Evolutionary conservation across 805 yeast species (phyloP).

Genomic region (Yarrowia sp.): DNA sequence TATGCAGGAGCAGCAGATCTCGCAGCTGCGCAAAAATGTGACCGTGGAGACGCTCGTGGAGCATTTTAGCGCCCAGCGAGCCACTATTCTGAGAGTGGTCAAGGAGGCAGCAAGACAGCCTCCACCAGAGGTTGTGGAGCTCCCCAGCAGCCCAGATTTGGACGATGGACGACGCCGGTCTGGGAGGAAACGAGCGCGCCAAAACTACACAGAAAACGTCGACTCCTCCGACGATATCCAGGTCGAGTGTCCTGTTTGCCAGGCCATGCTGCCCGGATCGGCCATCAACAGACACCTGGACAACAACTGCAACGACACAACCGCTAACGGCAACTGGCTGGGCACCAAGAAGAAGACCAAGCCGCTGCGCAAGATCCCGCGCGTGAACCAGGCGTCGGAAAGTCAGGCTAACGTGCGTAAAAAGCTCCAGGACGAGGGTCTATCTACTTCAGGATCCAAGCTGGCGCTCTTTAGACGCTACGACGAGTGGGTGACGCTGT

Average conservation of each 20-base stretch:
- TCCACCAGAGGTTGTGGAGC: background rate
- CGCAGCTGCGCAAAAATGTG: constrained; percentile 63
- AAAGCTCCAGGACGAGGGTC: constrained; percentile 51
- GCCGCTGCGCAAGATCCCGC: constrained; percentile 64
- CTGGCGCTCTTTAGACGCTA: constrained; percentile 65
- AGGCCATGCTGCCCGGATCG: background rate
- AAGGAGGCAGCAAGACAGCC: background rate
- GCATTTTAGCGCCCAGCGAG: constrained; percentile 33
- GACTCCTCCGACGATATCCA: constrained; percentile 7
- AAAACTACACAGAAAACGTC: background rate
- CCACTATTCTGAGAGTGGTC: background rate
- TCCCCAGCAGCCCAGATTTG: background rate
- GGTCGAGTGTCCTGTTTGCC: constrained; percentile 25
- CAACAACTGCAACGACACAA: background rate
- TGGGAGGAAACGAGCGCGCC: background rate
- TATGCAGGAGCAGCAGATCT: constrained; percentile 64
- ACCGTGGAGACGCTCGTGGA: constrained; percentile 68
- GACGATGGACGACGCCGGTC: constrained; percentile 12
- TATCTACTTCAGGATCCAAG: constrained; percentile 64
- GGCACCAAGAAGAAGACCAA: constrained; percentile 41
- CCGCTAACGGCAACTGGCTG: constrained; percentile 27
- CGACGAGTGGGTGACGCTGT: constrained; percentile 70
- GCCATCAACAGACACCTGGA: constrained; percentile 18
- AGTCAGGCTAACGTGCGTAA: constrained; percentile 46
- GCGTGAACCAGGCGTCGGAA: constrained; percentile 47